Conservation (phyloP, 108 stramenopile genomes). For the Mediolabrus comicus region DNA sequence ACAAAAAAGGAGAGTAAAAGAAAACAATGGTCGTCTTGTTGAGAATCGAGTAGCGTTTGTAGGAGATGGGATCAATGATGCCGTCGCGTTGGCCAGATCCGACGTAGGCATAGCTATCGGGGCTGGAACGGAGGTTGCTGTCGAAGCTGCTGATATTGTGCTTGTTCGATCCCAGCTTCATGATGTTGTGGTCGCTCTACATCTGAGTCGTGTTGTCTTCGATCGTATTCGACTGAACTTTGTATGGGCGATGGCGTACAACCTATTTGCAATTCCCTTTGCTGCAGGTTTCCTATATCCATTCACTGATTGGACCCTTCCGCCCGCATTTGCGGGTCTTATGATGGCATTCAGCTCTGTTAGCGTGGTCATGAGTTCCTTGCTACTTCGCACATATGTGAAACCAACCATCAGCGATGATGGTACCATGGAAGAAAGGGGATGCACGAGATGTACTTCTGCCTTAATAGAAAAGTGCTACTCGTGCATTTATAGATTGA, state of each 20-base stretch:
- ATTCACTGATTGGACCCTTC: slow-evolving; percentile 73
- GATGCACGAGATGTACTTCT: slow-evolving; percentile 32
- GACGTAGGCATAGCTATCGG: slow-evolving; percentile 97
- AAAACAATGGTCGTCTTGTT: neutral
- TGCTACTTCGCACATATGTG: slow-evolving; percentile 70
- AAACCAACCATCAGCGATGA: slow-evolving; percentile 62
- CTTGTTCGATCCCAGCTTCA: slow-evolving; percentile 84
- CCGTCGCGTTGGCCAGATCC: slow-evolving; percentile 92
- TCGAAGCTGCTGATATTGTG: slow-evolving; percentile 95
- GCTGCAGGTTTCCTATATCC: slow-evolving; percentile 96
- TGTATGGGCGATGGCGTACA: slow-evolving; percentile 94
- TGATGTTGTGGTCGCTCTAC: slow-evolving; percentile 88
- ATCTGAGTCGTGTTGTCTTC: slow-evolving; percentile 89
- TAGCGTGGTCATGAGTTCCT: slow-evolving; percentile 83
- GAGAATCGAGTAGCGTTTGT: slow-evolving; percentile 82
- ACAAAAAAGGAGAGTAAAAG: slow-evolving; percentile 48
- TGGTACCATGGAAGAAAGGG: slow-evolving; percentile 43
- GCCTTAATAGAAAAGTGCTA: slow-evolving; percentile 15
- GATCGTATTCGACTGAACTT: slow-evolving; percentile 89
- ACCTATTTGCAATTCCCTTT: slow-evolving; percentile 90
- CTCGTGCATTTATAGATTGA: neutral
- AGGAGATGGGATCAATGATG: slow-evolving; percentile 99
- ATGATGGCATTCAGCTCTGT: slow-evolving; percentile 93
- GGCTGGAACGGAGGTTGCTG: slow-evolving; percentile 94
- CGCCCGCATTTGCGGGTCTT: slow-evolving; percentile 91